Conservation (phyloP, 1,284 basidiomycete species). For the Chalciporus sp. region DNA sequence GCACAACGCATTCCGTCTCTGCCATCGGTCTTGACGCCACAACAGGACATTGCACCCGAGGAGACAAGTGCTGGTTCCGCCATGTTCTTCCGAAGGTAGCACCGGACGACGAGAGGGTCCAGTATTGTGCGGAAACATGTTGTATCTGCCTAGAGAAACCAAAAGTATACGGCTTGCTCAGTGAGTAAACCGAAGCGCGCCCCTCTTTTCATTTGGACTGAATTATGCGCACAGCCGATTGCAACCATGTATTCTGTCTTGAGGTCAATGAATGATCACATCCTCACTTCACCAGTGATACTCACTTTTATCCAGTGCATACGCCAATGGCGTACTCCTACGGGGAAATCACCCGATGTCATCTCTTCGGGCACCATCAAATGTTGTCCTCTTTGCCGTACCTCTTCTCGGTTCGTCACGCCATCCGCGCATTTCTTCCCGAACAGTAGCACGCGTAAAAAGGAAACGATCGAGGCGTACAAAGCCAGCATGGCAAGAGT, state of each 20-base stretch:
- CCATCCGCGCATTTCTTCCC: conserved; percentile 69
- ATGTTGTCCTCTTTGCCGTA: conserved; percentile 74
- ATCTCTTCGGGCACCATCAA: conserved; percentile 61
- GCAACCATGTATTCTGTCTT: conserved; percentile 75
- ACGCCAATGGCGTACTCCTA: conserved; percentile 67
- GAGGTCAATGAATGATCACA: conserved; percentile 41
- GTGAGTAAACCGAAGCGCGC: conserved; percentile 38
- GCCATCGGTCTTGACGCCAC: not conserved
- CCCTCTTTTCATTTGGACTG: conserved; percentile 9
- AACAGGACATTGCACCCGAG: conserved; percentile 65
- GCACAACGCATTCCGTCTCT: conserved; percentile 10
- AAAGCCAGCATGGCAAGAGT: conserved; percentile 70
- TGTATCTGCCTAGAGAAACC: conserved; percentile 76
- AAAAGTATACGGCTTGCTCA: conserved; percentile 63
- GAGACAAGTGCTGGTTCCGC: conserved; percentile 71
- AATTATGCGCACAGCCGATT: conserved; percentile 48
- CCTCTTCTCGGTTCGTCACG: conserved; percentile 61
- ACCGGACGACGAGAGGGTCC: conserved; percentile 25
- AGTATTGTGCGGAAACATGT: conserved; percentile 46
- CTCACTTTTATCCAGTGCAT: conserved; percentile 55
- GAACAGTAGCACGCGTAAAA: conserved; percentile 54
- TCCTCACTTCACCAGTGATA: conserved; percentile 2
- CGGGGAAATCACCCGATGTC: conserved; percentile 52
- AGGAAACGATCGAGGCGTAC: conserved; percentile 53
- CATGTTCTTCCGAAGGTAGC: conserved; percentile 44